These are phyloP conservation scores for Chimonanthus praecox DNA, from an alignment of 164 flowering plant genomes.

Conservation along the genomic window DNA sequence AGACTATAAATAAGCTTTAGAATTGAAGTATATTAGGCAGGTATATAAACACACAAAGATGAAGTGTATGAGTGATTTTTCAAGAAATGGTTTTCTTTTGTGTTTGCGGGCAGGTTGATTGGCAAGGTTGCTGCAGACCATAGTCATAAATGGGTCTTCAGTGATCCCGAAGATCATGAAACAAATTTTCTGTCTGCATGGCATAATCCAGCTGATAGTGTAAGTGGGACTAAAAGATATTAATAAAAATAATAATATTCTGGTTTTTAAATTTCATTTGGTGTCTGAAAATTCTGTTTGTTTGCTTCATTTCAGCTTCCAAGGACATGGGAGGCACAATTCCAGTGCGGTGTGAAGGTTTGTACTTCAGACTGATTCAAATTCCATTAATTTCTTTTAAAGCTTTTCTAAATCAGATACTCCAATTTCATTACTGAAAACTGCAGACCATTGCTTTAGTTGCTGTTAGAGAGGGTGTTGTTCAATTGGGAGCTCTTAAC, in stretches of 20 bases:
- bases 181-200: constrained; percentile 87
- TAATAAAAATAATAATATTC: background rate
- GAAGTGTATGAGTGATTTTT: background rate
- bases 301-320: constrained; percentile 53
- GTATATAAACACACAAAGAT: background rate
- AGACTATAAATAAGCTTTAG: too few relatives aligned
- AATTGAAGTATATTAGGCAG: background rate
- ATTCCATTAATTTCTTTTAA: background rate
- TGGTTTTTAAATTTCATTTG: background rate
- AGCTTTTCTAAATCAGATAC: too few relatives aligned
- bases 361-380: background rate
- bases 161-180: constrained; percentile 81
- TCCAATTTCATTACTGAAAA: constrained; percentile 8
- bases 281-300: background rate
- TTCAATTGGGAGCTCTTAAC: constrained; percentile 79
- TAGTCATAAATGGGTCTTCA: constrained; percentile 85
- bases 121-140: constrained; percentile 97
- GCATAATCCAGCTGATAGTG: constrained; percentile 85
- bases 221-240: constrained; percentile 20
- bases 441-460: constrained; percentile 92
- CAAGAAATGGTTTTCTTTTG: too few relatives aligned
- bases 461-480: constrained; percentile 94
- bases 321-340: constrained; percentile 99
- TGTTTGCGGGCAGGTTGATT: constrained; percentile 52
- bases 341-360: constrained; percentile 94